Base-by-base conservation (phyloP, 2,329 filamentous ascomycete genomes). In the Colletotrichum truncatum region DNA sequence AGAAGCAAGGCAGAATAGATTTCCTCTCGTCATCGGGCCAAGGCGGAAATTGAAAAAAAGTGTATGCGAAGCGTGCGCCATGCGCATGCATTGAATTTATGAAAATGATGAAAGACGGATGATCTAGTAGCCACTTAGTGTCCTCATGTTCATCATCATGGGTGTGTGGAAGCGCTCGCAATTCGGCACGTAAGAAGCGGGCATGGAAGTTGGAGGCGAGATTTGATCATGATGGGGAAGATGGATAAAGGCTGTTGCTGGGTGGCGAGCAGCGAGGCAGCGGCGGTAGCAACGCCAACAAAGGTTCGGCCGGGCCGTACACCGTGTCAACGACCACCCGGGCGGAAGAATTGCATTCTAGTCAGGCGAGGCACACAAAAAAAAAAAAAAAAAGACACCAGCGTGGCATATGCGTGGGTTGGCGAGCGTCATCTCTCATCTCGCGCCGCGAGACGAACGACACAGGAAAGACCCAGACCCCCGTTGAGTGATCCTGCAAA, bases 131-230 rank as follows among this genome's bases (percentile, higher is more conserved):
- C 30, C 48, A 51, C 30, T 23, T 51, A 30, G 48, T 14, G 12
- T 46, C 23, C 23, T 45, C 38, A 49, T 16, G 45, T 49, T 32
- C 45, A 49, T 49, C 51, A 39, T 41, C 32, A 14, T 30, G 55
- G 43, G 55, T 49, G 54, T 30, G 55, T 58, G 43, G 41, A 58
- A 49, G 55, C 55, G 54, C 43, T 30, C 52, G 39, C 53, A 56
- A 39, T 26, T 54, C 62, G 62, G 61, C 61, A 61, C 48, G 56
- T 23, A 38, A 18, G 43, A 23, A 56, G 36, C 26, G 16, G 58
- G 62, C 49, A 62, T 36, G 62, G 62, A 61, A 55, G 32, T 62
- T 36, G 49, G 49, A 65, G 49, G 57, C 62, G 62, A 62, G 49
- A 65, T 62, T 36, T 36, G 18, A 28, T n/a, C n/a, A 39, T 23